Percentiles rank a stretch among this genome's conserved stretches.
These are phyloP conservation scores for Wilhelminamyces savonicus DNA, from an alignment of 805 yeast species.

Conservation along the genomic window DNA sequence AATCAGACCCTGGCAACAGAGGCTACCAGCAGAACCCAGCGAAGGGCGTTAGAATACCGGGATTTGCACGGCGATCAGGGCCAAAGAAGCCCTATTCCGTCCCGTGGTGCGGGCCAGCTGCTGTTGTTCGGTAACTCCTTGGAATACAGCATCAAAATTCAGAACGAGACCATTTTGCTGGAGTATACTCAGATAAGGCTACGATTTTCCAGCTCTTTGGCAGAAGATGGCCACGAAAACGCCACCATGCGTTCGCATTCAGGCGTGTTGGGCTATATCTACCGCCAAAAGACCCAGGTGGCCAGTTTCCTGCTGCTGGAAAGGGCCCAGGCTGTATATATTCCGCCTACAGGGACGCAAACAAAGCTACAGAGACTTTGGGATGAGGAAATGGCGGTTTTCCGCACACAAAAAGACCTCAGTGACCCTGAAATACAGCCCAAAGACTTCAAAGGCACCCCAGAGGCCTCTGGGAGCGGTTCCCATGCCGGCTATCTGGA, in stretches of 20 bases:
- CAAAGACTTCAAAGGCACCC: no score
- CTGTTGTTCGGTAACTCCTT: slow-evolving; percentile 3
- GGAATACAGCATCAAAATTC: slow-evolving; percentile 23
- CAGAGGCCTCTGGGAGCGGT: no score
- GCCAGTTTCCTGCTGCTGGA: no score
- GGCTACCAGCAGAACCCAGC: slow-evolving; percentile 25
- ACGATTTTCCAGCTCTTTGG: slow-evolving; percentile 18
- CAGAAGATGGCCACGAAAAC: slow-evolving; percentile 2
- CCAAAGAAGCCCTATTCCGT: background rate
- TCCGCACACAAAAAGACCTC: no score
- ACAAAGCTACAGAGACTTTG: no score
- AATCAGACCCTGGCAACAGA: slow-evolving; percentile 2
- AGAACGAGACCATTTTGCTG: slow-evolving; percentile 28
- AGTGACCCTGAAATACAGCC: no score
- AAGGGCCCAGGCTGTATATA: no score
- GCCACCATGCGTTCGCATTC: slow-evolving; percentile 2
- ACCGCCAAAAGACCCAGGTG: no score
- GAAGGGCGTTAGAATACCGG: slow-evolving; percentile 27
- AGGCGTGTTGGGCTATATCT: slow-evolving; percentile 5
- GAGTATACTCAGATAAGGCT: slow-evolving; percentile 33
- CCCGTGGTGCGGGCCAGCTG: background rate
- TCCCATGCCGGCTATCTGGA: no score
- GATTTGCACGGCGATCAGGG: slow-evolving; percentile 12
- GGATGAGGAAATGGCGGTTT: no score
- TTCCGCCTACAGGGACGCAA: no score